Conservation (phyloP, 2,329 filamentous ascomycete genomes). For the Alternaria novae-zelandiae region DNA sequence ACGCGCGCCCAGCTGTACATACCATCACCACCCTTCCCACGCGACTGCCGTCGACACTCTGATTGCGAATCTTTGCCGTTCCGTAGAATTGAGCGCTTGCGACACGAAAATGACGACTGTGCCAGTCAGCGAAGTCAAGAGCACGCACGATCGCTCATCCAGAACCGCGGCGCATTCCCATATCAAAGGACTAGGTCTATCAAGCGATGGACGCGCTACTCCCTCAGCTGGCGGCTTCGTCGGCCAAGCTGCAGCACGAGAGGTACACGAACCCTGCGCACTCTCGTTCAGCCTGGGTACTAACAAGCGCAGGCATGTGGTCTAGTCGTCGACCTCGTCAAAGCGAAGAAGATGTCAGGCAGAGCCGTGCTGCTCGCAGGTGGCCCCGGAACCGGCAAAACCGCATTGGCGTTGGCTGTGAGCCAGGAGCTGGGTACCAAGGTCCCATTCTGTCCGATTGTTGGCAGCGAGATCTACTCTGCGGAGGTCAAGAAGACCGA, state of each 20-base stretch:
- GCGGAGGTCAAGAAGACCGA: conserved; percentile 99
- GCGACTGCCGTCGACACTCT: not conserved
- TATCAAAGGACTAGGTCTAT: conserved; percentile 92
- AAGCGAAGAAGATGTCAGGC: conserved; percentile 96
- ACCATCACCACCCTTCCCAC: not conserved
- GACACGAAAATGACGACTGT: conserved; percentile 45
- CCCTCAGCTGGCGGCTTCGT: conserved; percentile 77
- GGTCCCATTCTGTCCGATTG: conserved; percentile 97
- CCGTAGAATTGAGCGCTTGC: conserved; percentile 12
- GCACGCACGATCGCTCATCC: conserved; percentile 79
- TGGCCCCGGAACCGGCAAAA: conserved; percentile 94
- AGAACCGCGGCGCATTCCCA: conserved; percentile 96
- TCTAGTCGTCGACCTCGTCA: conserved; percentile 94
- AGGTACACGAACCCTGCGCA: conserved; percentile 62
- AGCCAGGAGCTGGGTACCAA: conserved; percentile 97
- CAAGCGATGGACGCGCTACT: conserved; percentile 82
- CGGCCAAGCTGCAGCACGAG: conserved; percentile 84
- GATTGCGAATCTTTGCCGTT: not conserved
- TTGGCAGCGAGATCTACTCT: conserved; percentile 97
- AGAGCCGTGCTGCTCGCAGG: conserved; percentile 91
- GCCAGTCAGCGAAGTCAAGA: conserved; percentile 81
- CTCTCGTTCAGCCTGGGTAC: not conserved
- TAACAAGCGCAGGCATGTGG: conserved; percentile 74
- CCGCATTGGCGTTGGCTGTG: conserved; percentile 90
- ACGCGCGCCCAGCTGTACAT: conserved; percentile 11